phyloP scores from a whole-genome alignment of 441 rosid genomes.

The Bruguiera hainesii region DNA sequence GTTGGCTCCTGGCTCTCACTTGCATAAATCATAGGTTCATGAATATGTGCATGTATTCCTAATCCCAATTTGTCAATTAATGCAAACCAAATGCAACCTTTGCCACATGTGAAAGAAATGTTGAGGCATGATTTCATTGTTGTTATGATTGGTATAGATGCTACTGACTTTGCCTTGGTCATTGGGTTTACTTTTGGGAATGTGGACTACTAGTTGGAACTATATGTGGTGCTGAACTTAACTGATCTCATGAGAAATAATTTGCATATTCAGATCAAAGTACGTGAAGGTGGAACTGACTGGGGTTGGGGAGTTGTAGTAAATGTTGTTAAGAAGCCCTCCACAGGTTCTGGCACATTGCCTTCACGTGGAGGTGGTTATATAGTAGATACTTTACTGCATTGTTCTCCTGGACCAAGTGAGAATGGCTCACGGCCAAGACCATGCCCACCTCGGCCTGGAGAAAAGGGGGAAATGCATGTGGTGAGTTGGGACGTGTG shows the following conservation, averaged over 20 bases:
- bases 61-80: too few species aligned
- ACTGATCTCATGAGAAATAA: constrained; percentile 1
- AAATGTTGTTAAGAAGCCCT: constrained; percentile 78
- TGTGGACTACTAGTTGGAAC: too few species aligned
- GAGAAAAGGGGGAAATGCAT: constrained; percentile 99
- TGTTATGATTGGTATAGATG: too few species aligned
- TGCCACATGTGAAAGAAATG: too few species aligned
- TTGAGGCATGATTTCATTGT: too few species aligned
- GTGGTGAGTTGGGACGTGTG: constrained; percentile 65
- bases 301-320: constrained; percentile 99
- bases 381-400: constrained; percentile 92
- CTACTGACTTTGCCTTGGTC: too few species aligned
- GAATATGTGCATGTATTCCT: too few species aligned
- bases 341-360: constrained; percentile 52
- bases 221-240: too few species aligned
- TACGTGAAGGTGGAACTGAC: constrained; percentile 94
- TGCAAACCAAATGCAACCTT: too few species aligned
- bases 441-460: constrained; percentile 89
- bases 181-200: too few species aligned
- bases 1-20: too few species aligned
- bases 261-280: constrained; percentile 64
- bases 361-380: constrained; percentile 67
- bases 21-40: too few species aligned
- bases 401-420: constrained; percentile 82
- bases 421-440: constrained; percentile 89